Conservation (phyloP, 2,329 filamentous ascomycete genomes). For the Pseudogymnoascus sp. region DNA sequence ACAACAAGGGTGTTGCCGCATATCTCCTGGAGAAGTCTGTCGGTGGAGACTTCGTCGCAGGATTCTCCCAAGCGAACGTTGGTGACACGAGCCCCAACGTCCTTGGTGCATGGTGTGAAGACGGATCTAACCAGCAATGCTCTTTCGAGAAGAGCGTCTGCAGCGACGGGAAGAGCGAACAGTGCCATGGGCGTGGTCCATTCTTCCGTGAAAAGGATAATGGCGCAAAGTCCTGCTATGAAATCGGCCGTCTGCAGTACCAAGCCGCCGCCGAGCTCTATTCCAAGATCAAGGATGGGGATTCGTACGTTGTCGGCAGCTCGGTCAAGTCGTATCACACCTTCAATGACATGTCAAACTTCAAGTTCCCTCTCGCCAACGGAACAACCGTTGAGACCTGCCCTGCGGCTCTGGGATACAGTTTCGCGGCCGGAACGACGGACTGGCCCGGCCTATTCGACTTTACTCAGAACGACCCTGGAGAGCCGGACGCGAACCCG, state of each 20-base stretch:
- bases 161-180: slow-evolving; percentile 56
- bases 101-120: slow-evolving; percentile 81
- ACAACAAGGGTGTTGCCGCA: slow-evolving; percentile 92
- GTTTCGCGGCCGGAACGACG: slow-evolving; percentile 85
- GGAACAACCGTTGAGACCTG: slow-evolving; percentile 67
- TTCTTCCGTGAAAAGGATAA: slow-evolving; percentile 60
- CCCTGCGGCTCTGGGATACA: slow-evolving; percentile 80
- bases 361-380: slow-evolving; percentile 65
- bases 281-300: slow-evolving; percentile 31
- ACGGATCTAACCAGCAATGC: slow-evolving; percentile 65
- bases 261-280: slow-evolving; percentile 54
- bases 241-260: slow-evolving; percentile 68
- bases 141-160: slow-evolving; percentile 80
- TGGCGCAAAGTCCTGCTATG: slow-evolving; percentile 65
- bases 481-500: slow-evolving; percentile 54
- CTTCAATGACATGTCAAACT: slow-evolving; percentile 74
- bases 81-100: slow-evolving; percentile 88
- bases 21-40: slow-evolving; percentile 72
- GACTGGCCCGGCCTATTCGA: slow-evolving; percentile 89
- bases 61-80: slow-evolving; percentile 86
- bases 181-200: slow-evolving; percentile 68
- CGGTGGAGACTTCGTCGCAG: slow-evolving; percentile 67
- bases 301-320: slow-evolving; percentile 47
- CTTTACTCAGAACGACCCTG: slow-evolving; percentile 80
- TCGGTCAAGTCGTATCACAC: slow-evolving; percentile 76